Conservation (phyloP, 805 yeast species). For the Blastobotrys mokoenaii region DNA sequence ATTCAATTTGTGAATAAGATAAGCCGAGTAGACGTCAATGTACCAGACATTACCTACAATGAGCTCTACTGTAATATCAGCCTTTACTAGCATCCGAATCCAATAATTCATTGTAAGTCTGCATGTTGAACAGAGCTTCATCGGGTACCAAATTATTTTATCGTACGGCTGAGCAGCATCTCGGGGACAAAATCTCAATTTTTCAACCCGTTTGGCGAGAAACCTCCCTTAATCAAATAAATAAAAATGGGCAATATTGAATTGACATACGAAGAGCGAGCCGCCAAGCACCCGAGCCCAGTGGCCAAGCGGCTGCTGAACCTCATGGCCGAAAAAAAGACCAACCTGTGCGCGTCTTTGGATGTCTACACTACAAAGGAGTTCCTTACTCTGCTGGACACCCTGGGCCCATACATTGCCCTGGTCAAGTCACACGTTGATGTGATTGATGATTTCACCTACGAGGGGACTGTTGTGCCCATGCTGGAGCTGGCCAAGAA, state of each 20-base stretch:
- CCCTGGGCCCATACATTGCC: slow-evolving; percentile 85
- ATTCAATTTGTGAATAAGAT: too few relatives aligned
- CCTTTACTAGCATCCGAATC: too few relatives aligned
- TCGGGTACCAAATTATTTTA: too few relatives aligned
- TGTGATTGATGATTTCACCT: slow-evolving; percentile 79
- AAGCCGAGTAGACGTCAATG: too few relatives aligned
- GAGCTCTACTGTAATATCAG: too few relatives aligned
- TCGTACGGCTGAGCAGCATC: too few relatives aligned
- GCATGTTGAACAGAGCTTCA: too few relatives aligned
- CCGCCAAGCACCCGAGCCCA: slow-evolving; percentile 61
- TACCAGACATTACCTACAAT: too few relatives aligned
- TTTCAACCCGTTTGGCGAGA: not conserved
- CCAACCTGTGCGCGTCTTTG: slow-evolving; percentile 90
- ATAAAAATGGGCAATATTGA: slow-evolving; percentile 7
- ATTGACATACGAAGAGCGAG: slow-evolving; percentile 56
- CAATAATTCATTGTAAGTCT: too few relatives aligned
- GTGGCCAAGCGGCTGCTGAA: slow-evolving; percentile 67
- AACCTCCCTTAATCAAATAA: not conserved
- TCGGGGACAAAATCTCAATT: not conserved
- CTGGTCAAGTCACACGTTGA: slow-evolving; percentile 92
- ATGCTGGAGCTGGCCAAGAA: slow-evolving; percentile 63
- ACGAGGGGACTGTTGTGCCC: slow-evolving; percentile 72
- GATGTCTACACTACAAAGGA: slow-evolving; percentile 81
- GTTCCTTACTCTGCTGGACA: slow-evolving; percentile 61
- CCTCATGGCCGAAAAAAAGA: slow-evolving; percentile 69